Evolutionary conservation across 768 basidiomycete genomes (phyloP).

Genomic region (Mycena venus): DNA sequence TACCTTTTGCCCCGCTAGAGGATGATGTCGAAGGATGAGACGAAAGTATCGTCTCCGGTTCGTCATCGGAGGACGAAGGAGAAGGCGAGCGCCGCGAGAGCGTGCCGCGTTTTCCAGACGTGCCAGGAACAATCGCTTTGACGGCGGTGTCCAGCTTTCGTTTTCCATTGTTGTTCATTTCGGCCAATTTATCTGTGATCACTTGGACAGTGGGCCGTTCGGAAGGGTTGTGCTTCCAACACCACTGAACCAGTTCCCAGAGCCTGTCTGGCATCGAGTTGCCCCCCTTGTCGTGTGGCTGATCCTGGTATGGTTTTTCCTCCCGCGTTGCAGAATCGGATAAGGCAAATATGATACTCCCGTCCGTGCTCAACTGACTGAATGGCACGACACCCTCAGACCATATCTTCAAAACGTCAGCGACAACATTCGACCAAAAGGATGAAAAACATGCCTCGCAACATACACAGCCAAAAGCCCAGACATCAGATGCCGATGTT

Average conservation of each 20-base stretch:
- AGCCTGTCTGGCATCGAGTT: not conserved
- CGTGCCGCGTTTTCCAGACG: not conserved
- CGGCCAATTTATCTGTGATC: not conserved
- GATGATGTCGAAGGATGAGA: not conserved
- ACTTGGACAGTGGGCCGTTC: not conserved
- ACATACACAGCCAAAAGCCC: not conserved
- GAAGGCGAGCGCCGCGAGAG: too few relatives aligned
- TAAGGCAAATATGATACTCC: not conserved
- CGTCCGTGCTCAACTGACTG: not conserved
- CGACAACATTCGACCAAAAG: not conserved
- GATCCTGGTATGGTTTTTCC: not conserved
- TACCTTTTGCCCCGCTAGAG: not conserved
- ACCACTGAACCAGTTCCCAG: not conserved
- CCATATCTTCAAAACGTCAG: not conserved
- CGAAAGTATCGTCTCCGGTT: not conserved
- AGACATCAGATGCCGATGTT: not conserved
- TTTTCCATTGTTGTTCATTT: not conserved
- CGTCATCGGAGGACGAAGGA: not conserved
- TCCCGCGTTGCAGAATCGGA: not conserved
- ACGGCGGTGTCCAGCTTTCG: too few relatives aligned
- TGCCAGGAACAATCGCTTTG: too few relatives aligned
- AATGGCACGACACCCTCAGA: not conserved
- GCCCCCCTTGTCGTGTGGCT: not conserved
- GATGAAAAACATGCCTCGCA: not conserved
- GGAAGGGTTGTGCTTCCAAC: not conserved